Conservation (phyloP, 164 flowering plant species). For the Vitis cinerea region DNA sequence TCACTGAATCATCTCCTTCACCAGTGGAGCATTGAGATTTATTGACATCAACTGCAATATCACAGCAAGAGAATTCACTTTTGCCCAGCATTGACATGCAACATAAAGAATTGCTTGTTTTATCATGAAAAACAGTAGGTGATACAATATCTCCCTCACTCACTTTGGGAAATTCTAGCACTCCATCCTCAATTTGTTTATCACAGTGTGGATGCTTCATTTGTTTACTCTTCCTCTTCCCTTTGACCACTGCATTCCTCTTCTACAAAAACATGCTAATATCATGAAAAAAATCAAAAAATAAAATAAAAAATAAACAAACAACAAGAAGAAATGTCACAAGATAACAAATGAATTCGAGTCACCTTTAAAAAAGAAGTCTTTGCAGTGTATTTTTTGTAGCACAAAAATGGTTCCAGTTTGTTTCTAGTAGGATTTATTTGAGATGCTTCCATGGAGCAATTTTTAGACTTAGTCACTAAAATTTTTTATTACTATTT, state of each 20-base stretch:
- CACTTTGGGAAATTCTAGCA: slow-evolving; percentile 28
- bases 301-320: neutral
- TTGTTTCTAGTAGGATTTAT: too few species aligned
- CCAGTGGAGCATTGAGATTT: slow-evolving; percentile 7
- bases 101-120: slow-evolving; percentile 27
- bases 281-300: neutral
- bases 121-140: slow-evolving; percentile 28
- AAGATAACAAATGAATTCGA: too few species aligned
- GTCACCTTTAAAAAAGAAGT: too few species aligned
- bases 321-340: neutral
- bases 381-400: too few species aligned
- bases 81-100: slow-evolving; percentile 25
- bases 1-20: slow-evolving; percentile 24
- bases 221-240: slow-evolving; percentile 41
- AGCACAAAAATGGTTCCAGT: too few species aligned
- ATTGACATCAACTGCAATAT: slow-evolving; percentile 38
- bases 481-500: too few species aligned
- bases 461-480: too few species aligned
- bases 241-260: slow-evolving; percentile 25
- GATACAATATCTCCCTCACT: slow-evolving; percentile 40
- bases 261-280: slow-evolving; percentile 29
- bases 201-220: slow-evolving; percentile 17
- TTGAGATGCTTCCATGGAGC: too few species aligned
- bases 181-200: slow-evolving; percentile 19
- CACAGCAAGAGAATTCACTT: slow-evolving; percentile 34